Evolutionary conservation across 2,329 filamentous ascomycete genomes (phyloP), one percentile per base, ranked within the genome.

Genomic region (Hysterium pulicare): DNA sequence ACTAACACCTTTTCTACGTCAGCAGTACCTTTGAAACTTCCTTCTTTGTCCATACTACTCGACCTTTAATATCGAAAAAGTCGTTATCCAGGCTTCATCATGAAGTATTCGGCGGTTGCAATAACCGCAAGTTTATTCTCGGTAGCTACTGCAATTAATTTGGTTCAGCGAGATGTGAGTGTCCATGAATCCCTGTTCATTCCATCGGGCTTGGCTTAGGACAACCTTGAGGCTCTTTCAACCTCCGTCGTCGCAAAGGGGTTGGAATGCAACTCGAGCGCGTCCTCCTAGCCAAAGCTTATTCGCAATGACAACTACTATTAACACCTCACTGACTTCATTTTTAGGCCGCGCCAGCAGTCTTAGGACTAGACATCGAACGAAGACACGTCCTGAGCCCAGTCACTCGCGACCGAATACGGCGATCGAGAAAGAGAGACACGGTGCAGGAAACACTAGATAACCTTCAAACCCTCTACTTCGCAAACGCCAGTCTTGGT

Each of bases 381-480:
- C 72, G 77, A 32, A 71, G 67, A 45, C 51, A 71, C 44, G 59
- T 76, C 22, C 32, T 48, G 3, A 67, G 78, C 50, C 75, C 74
- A 2, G 45, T 76, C 13, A 53, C 58, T 19, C 69, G 72, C 51
- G 74, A 80, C 49, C 66, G 58, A 33, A 51, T 70, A 46, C 69
- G 75, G 41, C 64, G 72, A 49, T n/a, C n/a, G n/a, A 50, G 61
- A 28, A 48, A 54, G 30, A 53, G 38, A 5, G 39, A 69, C 38
- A 74, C 72, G 0, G 65, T 79, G 5, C 59, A 64, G 24, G 68
- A 73, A 47, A 64, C 59, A 2, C 66, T 82, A 39, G 74, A 78
- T 55, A 82, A 82, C 58, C 72, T 79, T 57, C 74, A 77, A 62
- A 78, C 76, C 0, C 68, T 82, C 3, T 83, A 83, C 55, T 79